Base-by-base conservation (phyloP, 495 filamentous ascomycete species). In the Penicillium paxilli region DNA sequence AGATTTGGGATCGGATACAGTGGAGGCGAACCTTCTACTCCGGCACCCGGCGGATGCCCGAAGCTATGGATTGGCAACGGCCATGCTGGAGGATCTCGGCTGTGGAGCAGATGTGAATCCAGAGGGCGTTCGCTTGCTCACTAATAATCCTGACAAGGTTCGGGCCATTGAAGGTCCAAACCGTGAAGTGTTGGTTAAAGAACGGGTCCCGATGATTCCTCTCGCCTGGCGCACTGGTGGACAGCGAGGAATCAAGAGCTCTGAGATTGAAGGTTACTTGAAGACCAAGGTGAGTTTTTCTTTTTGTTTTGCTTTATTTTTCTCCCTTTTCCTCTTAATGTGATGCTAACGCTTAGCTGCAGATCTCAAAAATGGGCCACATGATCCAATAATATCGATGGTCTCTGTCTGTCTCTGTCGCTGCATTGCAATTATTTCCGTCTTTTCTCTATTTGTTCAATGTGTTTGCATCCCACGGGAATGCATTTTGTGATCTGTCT, bases 81-180 rank as follows among this genome's bases (percentile, higher is more conserved):
- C 92, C 4, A 98, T 98, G 79, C 76, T 98, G 33, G 73, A 86
- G 50, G 94, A 98, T 76, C 76, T 98, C 25, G 91, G 89, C 0
- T 65, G 86, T 32, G 83, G 83, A 9, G 82, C 74, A 2, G 80
- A 86, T 49, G 38, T 66, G 10, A 73, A 73, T 32, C 80, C 87
- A 37, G 70, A 77, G 19, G 91, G 94, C 11, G 85, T 97, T 44
- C 76, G 89, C 50, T 69, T 98, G 28, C 74, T 98, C 54, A 98
- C 94, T n/a, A 98, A 98, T 69, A 98, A 98, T 63, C 94, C 94
- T 1, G 94, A 98, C 58, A 98, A 98, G 76, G 87, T 98, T 25
- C 80, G 91, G 21, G 94, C 94, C 2, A 89, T 98, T 7, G 94
- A 98, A 64, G 94, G 94, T 0, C 90, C 91, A 0, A 88, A 88